Percentiles rank a stretch among this genome's conserved stretches.
Conservation (phyloP, 106 monocot species). For the Triglochin maritima region DNA sequence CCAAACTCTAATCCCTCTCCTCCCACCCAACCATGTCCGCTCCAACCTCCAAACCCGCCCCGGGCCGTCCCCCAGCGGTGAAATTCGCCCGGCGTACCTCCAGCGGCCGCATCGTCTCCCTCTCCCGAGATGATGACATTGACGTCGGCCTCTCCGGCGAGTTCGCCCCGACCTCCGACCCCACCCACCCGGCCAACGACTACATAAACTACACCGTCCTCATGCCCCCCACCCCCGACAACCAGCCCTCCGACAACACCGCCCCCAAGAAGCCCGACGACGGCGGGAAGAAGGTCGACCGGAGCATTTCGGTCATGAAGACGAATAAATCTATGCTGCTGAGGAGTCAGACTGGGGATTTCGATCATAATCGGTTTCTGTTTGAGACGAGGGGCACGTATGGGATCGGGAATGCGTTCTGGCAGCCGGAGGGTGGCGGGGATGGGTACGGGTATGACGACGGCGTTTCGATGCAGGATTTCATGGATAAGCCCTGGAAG, state of each 20-base stretch:
- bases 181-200: constrained; percentile 36
- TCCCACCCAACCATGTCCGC: no score
- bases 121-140: constrained; percentile 51
- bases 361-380: constrained; percentile 84
- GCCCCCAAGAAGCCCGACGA: constrained; percentile 7
- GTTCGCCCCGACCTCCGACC: background rate
- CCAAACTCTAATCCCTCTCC: no score
- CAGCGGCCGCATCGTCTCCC: constrained; percentile 47
- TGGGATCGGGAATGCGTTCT: constrained; percentile 76
- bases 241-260: constrained; percentile 46
- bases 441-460: constrained; percentile 30
- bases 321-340: constrained; percentile 53
- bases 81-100: constrained; percentile 60
- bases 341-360: constrained; percentile 75
- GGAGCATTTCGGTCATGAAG: constrained; percentile 45
- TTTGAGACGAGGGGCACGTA: constrained; percentile 86
- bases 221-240: constrained; percentile 94
- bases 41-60: no score
- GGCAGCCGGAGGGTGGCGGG: constrained; percentile 28
- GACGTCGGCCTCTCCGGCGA: constrained; percentile 41
- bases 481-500: constrained; percentile 93
- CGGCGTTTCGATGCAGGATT: constrained; percentile 40
- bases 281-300: constrained; percentile 14
- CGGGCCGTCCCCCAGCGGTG: constrained; percentile 17
- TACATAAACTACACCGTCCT: constrained; percentile 74